phyloP scores from a whole-genome alignment of 2,329 filamentous ascomycete species.

The Ceratocystis colombiana region DNA sequence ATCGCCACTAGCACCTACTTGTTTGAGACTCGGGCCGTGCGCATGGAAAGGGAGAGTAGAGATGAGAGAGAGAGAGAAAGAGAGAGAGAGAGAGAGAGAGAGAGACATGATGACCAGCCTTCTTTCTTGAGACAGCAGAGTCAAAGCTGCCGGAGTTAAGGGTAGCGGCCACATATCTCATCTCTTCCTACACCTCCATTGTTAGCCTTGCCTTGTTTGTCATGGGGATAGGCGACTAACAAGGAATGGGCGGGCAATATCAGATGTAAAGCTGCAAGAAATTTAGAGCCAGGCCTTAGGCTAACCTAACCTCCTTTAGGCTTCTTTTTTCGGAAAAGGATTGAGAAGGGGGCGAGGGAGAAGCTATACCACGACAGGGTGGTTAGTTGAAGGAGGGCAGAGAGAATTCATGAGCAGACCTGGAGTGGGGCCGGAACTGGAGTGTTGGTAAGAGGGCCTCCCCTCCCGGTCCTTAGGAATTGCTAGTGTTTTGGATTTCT shows the following conservation, averaged over 20 bases:
- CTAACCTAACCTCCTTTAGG: conserved; percentile 2
- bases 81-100: no score
- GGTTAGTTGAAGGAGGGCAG: not conserved
- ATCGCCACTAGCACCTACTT: not conserved
- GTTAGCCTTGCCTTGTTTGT: not conserved
- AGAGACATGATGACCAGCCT: not conserved
- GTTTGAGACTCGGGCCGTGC: conserved; percentile 5
- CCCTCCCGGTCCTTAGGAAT: not conserved
- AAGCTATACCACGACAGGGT: not conserved
- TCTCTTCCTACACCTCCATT: not conserved
- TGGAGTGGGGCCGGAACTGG: not conserved
- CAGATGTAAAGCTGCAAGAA: not conserved
- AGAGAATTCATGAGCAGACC: not conserved
- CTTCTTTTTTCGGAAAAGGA: conserved; percentile 7
- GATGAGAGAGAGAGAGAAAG: not conserved
- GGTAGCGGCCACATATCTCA: no score
- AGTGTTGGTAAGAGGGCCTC: not conserved
- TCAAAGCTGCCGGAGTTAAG: no score
- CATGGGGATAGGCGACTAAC: not conserved
- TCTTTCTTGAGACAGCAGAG: not conserved
- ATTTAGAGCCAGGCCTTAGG: not conserved
- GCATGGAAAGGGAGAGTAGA: not conserved
- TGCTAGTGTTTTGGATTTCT: not conserved
- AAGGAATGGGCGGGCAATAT: conserved; percentile 2
- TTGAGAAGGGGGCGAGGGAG: not conserved